Percentiles rank a stretch among this genome's conserved stretches.
phyloP scores from a whole-genome alignment of 2,329 filamentous ascomycete genomes.

The Penicillium decumbens region DNA sequence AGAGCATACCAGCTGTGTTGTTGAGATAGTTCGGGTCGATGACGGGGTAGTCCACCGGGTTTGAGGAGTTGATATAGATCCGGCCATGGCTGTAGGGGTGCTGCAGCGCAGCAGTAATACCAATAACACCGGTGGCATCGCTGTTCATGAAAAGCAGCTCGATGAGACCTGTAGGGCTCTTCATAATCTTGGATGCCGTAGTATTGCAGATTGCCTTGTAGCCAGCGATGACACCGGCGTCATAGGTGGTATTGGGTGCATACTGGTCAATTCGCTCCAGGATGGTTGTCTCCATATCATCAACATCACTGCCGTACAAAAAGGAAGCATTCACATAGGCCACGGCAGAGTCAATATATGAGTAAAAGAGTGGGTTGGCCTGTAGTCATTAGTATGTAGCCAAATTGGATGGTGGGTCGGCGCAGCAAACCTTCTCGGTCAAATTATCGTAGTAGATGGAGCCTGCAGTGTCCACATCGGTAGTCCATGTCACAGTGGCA shows the following conservation, averaged over 20 bases:
- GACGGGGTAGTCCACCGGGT: slow-evolving; percentile 27
- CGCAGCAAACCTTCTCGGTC: slow-evolving; percentile 23
- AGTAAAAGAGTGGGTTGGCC: slow-evolving; percentile 24
- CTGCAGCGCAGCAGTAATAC: slow-evolving; percentile 27
- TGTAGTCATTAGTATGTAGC: slow-evolving; percentile 8
- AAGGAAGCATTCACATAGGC: slow-evolving; percentile 26
- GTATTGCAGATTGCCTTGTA: slow-evolving; percentile 29
- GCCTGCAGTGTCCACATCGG: slow-evolving; percentile 28
- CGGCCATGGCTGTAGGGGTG: slow-evolving; percentile 31
- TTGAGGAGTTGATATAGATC: slow-evolving; percentile 30
- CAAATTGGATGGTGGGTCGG: background rate
- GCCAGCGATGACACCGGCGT: slow-evolving; percentile 22
- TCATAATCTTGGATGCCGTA: slow-evolving; percentile 23
- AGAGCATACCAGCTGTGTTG: slow-evolving; percentile 23
- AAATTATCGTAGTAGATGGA: slow-evolving; percentile 26
- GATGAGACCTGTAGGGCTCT: slow-evolving; percentile 23
- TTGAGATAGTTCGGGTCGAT: slow-evolving; percentile 29
- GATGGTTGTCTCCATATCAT: slow-evolving; percentile 14
- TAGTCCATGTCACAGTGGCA: slow-evolving; percentile 28
- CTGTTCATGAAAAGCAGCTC: slow-evolving; percentile 31
- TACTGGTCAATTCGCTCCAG: slow-evolving; percentile 15
- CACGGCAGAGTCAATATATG: slow-evolving; percentile 27
- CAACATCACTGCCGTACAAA: slow-evolving; percentile 18
- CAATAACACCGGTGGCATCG: slow-evolving; percentile 24
- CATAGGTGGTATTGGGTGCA: slow-evolving; percentile 23